phyloP scores from a whole-genome alignment of 1,139 yeast genomes.

The Eremothecium coryli region DNA sequence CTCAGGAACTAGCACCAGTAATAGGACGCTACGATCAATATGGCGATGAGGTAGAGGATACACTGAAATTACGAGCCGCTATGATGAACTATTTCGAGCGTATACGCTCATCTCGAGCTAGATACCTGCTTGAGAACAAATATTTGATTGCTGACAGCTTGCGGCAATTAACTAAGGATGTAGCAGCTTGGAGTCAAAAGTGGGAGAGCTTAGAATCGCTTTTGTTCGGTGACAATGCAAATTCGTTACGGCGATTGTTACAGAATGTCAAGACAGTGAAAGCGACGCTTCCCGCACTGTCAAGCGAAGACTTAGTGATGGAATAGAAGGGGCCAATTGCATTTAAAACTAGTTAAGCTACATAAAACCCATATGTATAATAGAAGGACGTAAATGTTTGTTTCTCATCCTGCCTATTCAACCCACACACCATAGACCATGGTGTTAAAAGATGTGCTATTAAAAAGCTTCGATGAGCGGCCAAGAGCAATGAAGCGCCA shows the following conservation, averaged over 20 bases:
- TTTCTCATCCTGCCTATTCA: too few species aligned
- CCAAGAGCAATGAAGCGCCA: too few species aligned
- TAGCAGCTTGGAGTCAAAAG: constrained; percentile 26
- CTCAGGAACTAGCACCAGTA: constrained; percentile 16
- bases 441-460: too few species aligned
- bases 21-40: constrained; percentile 16
- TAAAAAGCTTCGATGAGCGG: too few species aligned
- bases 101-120: constrained; percentile 27
- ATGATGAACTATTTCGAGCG: constrained; percentile 21
- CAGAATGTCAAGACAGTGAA: constrained; percentile 16
- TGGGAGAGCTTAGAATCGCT: constrained; percentile 26
- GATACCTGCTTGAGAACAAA: constrained; percentile 25
- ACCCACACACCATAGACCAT: too few species aligned
- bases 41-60: constrained; percentile 13
- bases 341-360: neutral
- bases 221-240: constrained; percentile 27
- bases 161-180: constrained; percentile 20
- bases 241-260: constrained; percentile 24
- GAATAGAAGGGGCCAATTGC: neutral
- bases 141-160: constrained; percentile 21
- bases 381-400: too few species aligned
- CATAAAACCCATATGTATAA: too few species aligned
- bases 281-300: neutral
- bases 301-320: neutral
- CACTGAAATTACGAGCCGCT: constrained; percentile 11